Base-by-base conservation (phyloP, 2,329 filamentous ascomycete species). In the Ciborinia camelliae region DNA sequence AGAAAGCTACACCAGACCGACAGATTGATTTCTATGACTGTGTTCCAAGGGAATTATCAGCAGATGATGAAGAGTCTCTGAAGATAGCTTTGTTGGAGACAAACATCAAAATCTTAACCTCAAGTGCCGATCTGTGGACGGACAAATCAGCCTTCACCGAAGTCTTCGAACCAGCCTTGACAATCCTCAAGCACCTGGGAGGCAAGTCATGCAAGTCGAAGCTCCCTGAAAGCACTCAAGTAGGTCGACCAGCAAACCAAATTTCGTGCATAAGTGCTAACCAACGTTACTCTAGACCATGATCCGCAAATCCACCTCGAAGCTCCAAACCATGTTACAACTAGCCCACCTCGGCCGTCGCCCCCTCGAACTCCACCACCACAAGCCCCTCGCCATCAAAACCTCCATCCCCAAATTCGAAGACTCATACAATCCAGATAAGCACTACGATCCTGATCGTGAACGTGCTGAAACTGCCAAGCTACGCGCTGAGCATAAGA, bases 371-470 rank as follows among this genome's bases (percentile, higher is more conserved):
- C 86, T 99, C 3, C 95, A 99, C 79, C 85, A 95, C 78, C 95
- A 99, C 81, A 84, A 85, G 0, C 92, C 93, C 0, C 84, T 96
- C 3, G 89, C 95, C 28, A 96, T 98, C 81, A 93, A 94, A 77
- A 88, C 87, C 9, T 88, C 86, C 65, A 87, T 97, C 54, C 95
- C 95, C 77, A 97, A 96, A 77, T 99, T 98, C 79, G 95, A 98
- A 79, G 94, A 97, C 76, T 84, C 86, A 65, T 99, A 92, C 84
- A 95, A 96, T 77, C 95, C 95, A 3, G 87, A 90, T 80, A 94
- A 92, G 80, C 95, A 98, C 83, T 98, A 99, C 84, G 96, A 99
- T 75, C 92, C 92, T 0, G 90, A 99, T 78, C 89, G 88, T 71
- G 92, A 97, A 78, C 90, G 95, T 41, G 89, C 91, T 28, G 92